Base-by-base conservation (phyloP, 306 rosid genomes). In the Citrullus amarus region DNA sequence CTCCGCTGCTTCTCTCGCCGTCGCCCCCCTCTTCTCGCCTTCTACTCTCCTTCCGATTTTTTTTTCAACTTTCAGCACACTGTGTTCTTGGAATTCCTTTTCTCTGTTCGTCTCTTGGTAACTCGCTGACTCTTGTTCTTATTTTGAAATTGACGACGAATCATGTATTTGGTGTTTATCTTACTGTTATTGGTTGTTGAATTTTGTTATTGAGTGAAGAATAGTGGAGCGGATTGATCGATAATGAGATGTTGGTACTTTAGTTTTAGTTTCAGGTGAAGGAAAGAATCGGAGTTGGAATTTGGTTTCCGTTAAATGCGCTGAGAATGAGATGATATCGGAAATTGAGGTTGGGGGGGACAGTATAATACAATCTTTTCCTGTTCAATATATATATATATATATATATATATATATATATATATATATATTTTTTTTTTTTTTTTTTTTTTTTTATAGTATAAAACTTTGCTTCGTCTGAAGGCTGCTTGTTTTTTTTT, bases 91-190 rank as follows among this genome's bases (percentile, higher is more conserved):
- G 57, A 60, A 88, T 81, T 15, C 81, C 82, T 6, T 10, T 68
- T 22, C 53, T 44, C 34, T 8, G 0, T 8, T 65, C 48, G 36
- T 65, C 32, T 20, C 8, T 80, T 70, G 86, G 90, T 84, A 84
- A 73, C 79, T 81, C 43, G 65, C 77, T 80, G 79, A 83, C 80
- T 82, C 71, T 63, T 11, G 22, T 30, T 70, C 68, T 83, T 71
- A 0, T 72, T 16, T 66, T 72, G 25, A 72, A 71, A 25, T 72
- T 72, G 22, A 48, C 16, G 51, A 44, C 55, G 55, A 69, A 20
- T 44, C 54, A 44, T 34, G 46, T 43, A 16, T 67, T 44, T 67
- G 2, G 74, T 16, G 22, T 2, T 68, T 6, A 39, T 13, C 57
- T 13, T 46, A n/a, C 56, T 78, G 67, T 39, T 81, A 13, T 32